Evolutionary conservation across 345 rosid genomes (phyloP).

Genomic region (Eucalyptus pumila): DNA sequence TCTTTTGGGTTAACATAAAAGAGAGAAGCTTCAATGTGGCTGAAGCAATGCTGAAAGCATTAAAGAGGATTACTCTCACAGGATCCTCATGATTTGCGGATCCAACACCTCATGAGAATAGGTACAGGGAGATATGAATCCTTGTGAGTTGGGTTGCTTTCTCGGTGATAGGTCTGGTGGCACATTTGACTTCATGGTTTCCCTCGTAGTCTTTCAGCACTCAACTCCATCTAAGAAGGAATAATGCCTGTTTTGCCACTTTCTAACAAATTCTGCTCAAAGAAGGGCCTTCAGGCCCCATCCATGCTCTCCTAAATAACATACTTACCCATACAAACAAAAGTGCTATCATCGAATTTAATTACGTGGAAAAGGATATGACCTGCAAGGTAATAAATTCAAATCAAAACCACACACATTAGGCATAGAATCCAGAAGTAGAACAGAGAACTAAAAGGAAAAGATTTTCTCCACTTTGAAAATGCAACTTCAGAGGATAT

Average conservation of each 20-base stretch:
- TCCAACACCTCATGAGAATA: not conserved
- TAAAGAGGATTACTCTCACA: not conserved
- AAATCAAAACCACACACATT: not conserved
- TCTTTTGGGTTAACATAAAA: not conserved
- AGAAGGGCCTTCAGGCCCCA: not conserved
- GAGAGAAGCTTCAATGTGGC: not conserved
- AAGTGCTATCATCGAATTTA: not conserved
- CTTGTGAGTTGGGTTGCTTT: not conserved
- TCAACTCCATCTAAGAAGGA: not conserved
- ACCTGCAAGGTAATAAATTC: slow-evolving; percentile 36
- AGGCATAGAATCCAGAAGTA: not conserved
- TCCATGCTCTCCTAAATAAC: not conserved
- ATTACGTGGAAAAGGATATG: slow-evolving; percentile 63
- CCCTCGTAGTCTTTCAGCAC: not conserved
- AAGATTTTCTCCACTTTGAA: not conserved
- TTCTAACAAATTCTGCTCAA: not conserved
- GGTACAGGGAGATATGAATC: not conserved
- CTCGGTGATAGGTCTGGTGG: not conserved
- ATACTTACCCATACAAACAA: not conserved
- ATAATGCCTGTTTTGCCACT: not conserved
- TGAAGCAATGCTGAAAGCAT: not conserved
- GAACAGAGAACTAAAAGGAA: not conserved
- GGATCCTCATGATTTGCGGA: not conserved
- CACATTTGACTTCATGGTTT: not conserved
- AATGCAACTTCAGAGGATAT: not conserved